phyloP scores from a whole-genome alignment of 306 rosid genomes.

The Quercus suber region DNA sequence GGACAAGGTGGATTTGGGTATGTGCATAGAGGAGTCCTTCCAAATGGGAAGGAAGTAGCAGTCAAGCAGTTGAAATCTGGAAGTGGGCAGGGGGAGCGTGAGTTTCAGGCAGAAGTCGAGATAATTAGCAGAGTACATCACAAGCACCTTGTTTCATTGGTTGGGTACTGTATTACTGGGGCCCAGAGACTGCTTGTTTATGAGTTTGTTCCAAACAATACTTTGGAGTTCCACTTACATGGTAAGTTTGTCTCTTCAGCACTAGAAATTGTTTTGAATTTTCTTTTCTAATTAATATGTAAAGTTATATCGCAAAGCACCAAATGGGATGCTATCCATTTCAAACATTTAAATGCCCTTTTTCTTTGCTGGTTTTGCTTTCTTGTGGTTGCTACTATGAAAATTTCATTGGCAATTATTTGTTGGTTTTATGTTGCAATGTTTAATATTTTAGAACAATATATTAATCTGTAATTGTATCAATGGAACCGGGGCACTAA shows the following conservation, averaged over 20 bases:
- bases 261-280: background rate
- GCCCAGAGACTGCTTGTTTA: conserved; percentile 80
- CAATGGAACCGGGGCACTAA: background rate
- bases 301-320: background rate
- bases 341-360: background rate
- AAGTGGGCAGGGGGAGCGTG: conserved; percentile 98
- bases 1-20: conserved; percentile 98
- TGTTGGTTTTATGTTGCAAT: background rate
- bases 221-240: conserved; percentile 91
- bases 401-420: background rate
- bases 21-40: conserved; percentile 88
- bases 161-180: conserved; percentile 88
- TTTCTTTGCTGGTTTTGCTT: background rate
- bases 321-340: background rate
- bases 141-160: conserved; percentile 91
- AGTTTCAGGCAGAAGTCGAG: conserved; percentile 95
- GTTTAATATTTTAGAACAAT: background rate
- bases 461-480: background rate
- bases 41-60: conserved; percentile 94
- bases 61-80: conserved; percentile 93
- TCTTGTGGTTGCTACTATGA: background rate
- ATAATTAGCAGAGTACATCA: conserved; percentile 98
- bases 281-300: background rate
- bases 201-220: conserved; percentile 82
- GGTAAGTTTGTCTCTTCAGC: conserved; percentile 37